Evolutionary conservation across 1,284 basidiomycete species (phyloP), one percentile per base, ranked within the genome.

Genomic region (Kalmanozyma brasiliensis): DNA sequence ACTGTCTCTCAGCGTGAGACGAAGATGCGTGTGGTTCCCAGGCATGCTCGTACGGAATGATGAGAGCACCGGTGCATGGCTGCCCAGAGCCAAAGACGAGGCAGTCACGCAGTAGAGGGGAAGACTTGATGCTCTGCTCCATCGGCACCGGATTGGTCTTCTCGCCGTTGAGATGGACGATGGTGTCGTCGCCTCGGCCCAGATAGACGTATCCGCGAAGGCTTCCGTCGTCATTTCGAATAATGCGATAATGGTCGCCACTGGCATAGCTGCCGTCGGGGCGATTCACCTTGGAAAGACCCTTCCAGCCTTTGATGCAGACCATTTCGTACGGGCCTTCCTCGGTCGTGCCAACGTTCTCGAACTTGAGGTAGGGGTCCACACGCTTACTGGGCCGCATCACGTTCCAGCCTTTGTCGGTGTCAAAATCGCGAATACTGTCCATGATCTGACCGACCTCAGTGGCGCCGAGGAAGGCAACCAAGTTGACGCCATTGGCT

Each of bases 341-440:
- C 3, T 67, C 51, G 22, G 45, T 47, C 9, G 36, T 63, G 19
- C 63, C 59, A 23, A 36, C 37, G 23, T 72, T 61, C 24, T 69
- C 62, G 29, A 67, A 66, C 20, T 51, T 49, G 49, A 66, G 52
- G 23, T 55, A 65, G 3, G 64, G 55, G 1, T 38, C 49, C 9
- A 41, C 35, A 9, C 56, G 49, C 5, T 41, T 13, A 11, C 73
- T 80, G 13, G 80, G 80, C 32, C 85, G 81, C 26, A 87, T 78
- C 84, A 86, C 88, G 71, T 87, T 87, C 88, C 88, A 89, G 22
- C 77, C 85, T 71, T 87, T 87, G 83, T 89, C 88, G 5, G 64
- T 82, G 2, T 77, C 79, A 61, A 86, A 88, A 53, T 87, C 84
- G 10, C 87, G 84, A 30, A 82, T 79, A 13, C 86, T 86, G 75